A percentile compares a stretch with the other conserved stretches of the same genome.
Conservation (phyloP, 805 yeast species). For the Yarrowia phangngaensis region DNA sequence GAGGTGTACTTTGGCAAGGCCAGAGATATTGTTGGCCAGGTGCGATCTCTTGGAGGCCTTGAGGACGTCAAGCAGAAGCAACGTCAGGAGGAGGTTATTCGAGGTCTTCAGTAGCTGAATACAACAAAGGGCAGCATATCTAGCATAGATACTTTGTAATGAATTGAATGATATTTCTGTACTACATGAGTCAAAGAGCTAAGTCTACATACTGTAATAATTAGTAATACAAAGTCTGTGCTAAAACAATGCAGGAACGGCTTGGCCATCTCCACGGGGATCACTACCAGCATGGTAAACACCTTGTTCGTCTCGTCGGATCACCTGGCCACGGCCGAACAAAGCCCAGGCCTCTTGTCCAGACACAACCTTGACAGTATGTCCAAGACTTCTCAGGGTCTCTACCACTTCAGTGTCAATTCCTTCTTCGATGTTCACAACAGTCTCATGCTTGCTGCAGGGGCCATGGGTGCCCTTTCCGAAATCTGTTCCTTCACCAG, state of each 20-base stretch:
- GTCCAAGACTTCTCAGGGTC: constrained; percentile 53
- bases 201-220: too few relatives aligned
- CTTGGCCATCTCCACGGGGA: constrained; percentile 81
- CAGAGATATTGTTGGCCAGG: constrained; percentile 74
- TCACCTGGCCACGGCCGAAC: constrained; percentile 62
- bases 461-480: constrained; percentile 66
- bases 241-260: constrained; percentile 45
- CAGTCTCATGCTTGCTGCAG: constrained; percentile 50
- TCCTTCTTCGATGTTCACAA: constrained; percentile 64
- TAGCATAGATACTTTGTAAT: too few relatives aligned
- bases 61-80: constrained; percentile 14
- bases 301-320: constrained; percentile 43
- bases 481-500: constrained; percentile 48
- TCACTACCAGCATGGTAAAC: constrained; percentile 72
- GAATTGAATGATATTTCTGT: too few relatives aligned
- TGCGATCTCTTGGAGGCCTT: constrained; percentile 41
- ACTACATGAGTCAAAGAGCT: too few relatives aligned
- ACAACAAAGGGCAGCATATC: too few relatives aligned
- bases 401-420: constrained; percentile 47
- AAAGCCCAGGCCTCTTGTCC: constrained; percentile 43
- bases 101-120: constrained; percentile 25
- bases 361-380: constrained; percentile 45
- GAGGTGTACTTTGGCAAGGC: constrained; percentile 95
- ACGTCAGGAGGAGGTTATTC: constrained; percentile 24
- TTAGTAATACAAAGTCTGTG: too few relatives aligned